Evolutionary conservation across 1,284 basidiomycete species (phyloP).

Genomic region (Microbotryomycetes sp.): DNA sequence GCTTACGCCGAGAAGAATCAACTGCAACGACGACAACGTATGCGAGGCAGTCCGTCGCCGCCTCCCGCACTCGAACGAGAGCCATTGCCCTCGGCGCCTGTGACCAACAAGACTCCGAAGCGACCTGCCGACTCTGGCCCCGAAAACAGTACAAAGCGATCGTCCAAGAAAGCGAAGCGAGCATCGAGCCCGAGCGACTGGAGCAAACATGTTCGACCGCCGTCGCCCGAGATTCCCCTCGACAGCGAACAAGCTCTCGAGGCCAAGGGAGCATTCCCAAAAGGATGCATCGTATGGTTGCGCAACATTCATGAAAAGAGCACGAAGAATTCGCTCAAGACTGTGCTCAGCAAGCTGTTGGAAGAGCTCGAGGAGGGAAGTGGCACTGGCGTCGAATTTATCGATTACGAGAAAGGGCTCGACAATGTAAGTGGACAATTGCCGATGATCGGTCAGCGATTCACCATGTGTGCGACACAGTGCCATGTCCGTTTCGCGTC

Average conservation of each 20-base stretch:
- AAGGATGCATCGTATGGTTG: slow-evolving; percentile 25
- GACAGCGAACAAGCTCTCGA: slow-evolving; percentile 4
- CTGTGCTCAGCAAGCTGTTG: slow-evolving; percentile 15
- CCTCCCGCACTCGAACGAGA: background rate
- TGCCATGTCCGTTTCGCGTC: slow-evolving; percentile 25
- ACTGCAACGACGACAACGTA: background rate
- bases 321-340: slow-evolving; percentile 13
- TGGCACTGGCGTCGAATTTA: slow-evolving; percentile 27
- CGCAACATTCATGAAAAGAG: slow-evolving; percentile 27
- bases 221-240: background rate
- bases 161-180: background rate
- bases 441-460: background rate
- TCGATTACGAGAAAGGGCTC: slow-evolving; percentile 29
- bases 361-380: slow-evolving; percentile 28
- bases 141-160: background rate
- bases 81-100: background rate
- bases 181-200: background rate
- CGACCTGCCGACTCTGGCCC: background rate
- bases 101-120: background rate
- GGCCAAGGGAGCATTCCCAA: slow-evolving; percentile 22
- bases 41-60: background rate
- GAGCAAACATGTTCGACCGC: background rate
- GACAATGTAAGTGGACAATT: slow-evolving; percentile 9
- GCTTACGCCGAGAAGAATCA: background rate
- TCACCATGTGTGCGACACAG: background rate